Conservation (phyloP, 1,139 yeast genomes). For the Hyphopichia burtonii region DNA sequence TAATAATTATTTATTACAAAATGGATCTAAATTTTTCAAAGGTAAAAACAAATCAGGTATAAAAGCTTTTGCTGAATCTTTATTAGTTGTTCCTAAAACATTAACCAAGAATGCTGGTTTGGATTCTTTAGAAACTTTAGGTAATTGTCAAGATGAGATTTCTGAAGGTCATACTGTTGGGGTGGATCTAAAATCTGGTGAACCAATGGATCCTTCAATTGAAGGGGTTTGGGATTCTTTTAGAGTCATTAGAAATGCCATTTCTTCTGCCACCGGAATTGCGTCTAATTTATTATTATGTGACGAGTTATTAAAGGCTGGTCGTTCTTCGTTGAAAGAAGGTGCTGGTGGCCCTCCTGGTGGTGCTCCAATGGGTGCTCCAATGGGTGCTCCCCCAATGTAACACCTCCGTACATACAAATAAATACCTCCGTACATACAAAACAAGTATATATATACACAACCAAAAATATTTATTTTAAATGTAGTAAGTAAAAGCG, state of each 20-base stretch:
- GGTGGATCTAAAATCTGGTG: slow-evolving; percentile 86
- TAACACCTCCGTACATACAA: slow-evolving; percentile 5
- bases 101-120: slow-evolving; percentile 90
- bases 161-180: slow-evolving; percentile 84
- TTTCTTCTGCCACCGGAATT: slow-evolving; percentile 91
- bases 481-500: no score
- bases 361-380: slow-evolving; percentile 4
- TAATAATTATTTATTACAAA: slow-evolving; percentile 59
- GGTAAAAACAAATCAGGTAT: slow-evolving; percentile 91
- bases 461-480: no score
- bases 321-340: slow-evolving; percentile 84
- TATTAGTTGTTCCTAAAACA: slow-evolving; percentile 89
- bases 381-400: slow-evolving; percentile 19
- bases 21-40: slow-evolving; percentile 58
- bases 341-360: slow-evolving; percentile 20
- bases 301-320: slow-evolving; percentile 96
- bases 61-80: slow-evolving; percentile 89
- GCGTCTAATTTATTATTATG: slow-evolving; percentile 89
- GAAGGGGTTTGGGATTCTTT: slow-evolving; percentile 98
- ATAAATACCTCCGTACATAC: no score
- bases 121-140: slow-evolving; percentile 86
- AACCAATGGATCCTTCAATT: slow-evolving; percentile 90
- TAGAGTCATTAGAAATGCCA: slow-evolving; percentile 89
- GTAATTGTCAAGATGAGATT: slow-evolving; percentile 88
- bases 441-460: no score